Conservation (phyloP, 2,329 filamentous ascomycete species). For the Penicillium sp. region DNA sequence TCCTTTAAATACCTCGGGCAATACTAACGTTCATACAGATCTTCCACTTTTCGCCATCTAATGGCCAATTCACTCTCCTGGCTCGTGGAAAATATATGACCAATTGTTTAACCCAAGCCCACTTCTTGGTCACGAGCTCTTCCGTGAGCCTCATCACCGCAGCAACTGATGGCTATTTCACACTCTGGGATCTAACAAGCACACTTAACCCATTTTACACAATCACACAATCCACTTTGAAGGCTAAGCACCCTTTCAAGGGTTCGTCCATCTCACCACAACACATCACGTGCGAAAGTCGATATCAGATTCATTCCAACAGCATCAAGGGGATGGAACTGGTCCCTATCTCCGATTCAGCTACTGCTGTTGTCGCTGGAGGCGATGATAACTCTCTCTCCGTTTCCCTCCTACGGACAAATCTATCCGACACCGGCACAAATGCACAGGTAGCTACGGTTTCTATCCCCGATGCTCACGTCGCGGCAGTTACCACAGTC, state of each 20-base stretch:
- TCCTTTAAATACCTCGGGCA: background rate
- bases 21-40: slow-evolving; percentile 38
- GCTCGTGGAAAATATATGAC: slow-evolving; percentile 63
- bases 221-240: slow-evolving; percentile 19
- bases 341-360: slow-evolving; percentile 29
- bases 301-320: slow-evolving; percentile 69
- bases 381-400: slow-evolving; percentile 86
- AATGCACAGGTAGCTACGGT: slow-evolving; percentile 30
- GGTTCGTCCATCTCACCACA: slow-evolving; percentile 13
- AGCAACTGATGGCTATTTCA: slow-evolving; percentile 77
- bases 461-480: slow-evolving; percentile 44
- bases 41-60: slow-evolving; percentile 41
- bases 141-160: slow-evolving; percentile 57
- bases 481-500: slow-evolving; percentile 44
- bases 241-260: slow-evolving; percentile 26
- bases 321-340: slow-evolving; percentile 63
- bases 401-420: slow-evolving; percentile 47
- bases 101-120: slow-evolving; percentile 69
- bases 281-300: slow-evolving; percentile 34
- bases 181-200: slow-evolving; percentile 54
- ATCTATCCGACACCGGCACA: slow-evolving; percentile 3
- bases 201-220: slow-evolving; percentile 31
- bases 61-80: slow-evolving; percentile 42
- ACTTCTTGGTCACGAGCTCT: slow-evolving; percentile 40
- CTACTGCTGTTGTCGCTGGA: slow-evolving; percentile 64